These are phyloP conservation scores for Trametes meyenii DNA, from an alignment of 768 basidiomycete species.

Conservation along the genomic window DNA sequence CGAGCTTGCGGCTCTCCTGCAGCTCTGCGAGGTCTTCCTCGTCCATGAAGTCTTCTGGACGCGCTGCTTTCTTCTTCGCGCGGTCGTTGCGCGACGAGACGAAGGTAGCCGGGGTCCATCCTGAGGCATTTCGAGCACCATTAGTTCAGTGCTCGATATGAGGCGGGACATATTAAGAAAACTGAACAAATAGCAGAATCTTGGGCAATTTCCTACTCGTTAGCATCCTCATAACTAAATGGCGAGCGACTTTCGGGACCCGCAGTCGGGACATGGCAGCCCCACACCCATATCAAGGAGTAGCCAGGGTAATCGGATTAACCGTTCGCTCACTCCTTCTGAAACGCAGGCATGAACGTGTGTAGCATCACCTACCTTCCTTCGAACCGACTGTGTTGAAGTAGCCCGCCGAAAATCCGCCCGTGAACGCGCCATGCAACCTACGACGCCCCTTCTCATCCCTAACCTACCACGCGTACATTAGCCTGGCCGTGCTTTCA, in stretches of 20 bases:
- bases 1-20: slow-evolving; percentile 69
- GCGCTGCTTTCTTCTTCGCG: slow-evolving; percentile 59
- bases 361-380: slow-evolving; percentile 61
- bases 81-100: slow-evolving; percentile 84
- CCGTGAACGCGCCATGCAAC: slow-evolving; percentile 98
- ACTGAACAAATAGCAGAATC: too few relatives aligned
- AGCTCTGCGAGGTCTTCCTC: slow-evolving; percentile 92
- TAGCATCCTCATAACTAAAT: too few relatives aligned
- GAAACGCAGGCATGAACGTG: not conserved
- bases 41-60: slow-evolving; percentile 97
- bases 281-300: too few relatives aligned
- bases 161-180: too few relatives aligned
- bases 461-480: slow-evolving; percentile 55
- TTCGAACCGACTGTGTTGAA: slow-evolving; percentile 96
- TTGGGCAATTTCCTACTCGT: too few relatives aligned
- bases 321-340: not conserved
- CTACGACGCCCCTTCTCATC: slow-evolving; percentile 92
- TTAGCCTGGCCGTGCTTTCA: not conserved
- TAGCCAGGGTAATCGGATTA: too few relatives aligned
- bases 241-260: too few relatives aligned
- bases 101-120: slow-evolving; percentile 95
- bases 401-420: slow-evolving; percentile 97
- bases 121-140: slow-evolving; percentile 42
- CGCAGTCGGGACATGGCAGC: too few relatives aligned
- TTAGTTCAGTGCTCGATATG: too few relatives aligned